Evolutionary conservation across 352 stramenopile genomes (phyloP), one percentile per base, ranked within the genome.

Genomic region (Phytophthora syringae): DNA sequence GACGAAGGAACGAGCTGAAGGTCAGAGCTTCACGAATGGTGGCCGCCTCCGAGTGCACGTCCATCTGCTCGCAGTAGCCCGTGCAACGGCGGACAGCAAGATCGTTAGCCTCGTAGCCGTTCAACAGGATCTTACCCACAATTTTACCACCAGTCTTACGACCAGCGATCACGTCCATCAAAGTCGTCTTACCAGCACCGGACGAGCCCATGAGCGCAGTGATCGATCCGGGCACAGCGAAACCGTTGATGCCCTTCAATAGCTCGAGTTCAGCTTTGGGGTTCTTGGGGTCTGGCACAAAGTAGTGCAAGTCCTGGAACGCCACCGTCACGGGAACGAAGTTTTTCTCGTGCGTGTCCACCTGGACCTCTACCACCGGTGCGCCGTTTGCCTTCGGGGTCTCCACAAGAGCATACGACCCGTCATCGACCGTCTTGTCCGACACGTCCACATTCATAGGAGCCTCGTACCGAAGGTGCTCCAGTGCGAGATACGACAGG

Each of bases 31-130:
- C 32, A n/a, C 32, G 32, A 37, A 37, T 37, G 10, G 32, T 37
- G 12, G 32, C 32, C 3, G 87, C 94, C 51, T 92, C 78, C 22
- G 86, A 84, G 40, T 98, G 82, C 25, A 90, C 86, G 63, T 98
- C 92, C 70, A 97, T 94, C 61, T 97, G 92, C 52, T 83, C 77
- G 21, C 77, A 85, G 67, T 85, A 85, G 6, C 74, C 77, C 32
- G 76, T 84, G 55, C 69, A 78, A 0, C 76, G 76, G 5, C 32
- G 22, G 28, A 32, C 18, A 43, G 47, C 47, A n/a, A 32, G 13
- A 30, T 54, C 24, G 28, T 21, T 21, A 25, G 28, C 21, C 28
- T 32, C 27, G 34, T 40, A 40, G 10, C n/a, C n/a, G n/a, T n/a
- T n/a, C n/a, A n/a, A n/a, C n/a, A n/a, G n/a, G n/a, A n/a, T n/a